Evolutionary conservation across 192 early-diverging fungal species (phyloP), one percentile per base, ranked within the genome.

Genomic region (Linnemannia hyalina): DNA sequence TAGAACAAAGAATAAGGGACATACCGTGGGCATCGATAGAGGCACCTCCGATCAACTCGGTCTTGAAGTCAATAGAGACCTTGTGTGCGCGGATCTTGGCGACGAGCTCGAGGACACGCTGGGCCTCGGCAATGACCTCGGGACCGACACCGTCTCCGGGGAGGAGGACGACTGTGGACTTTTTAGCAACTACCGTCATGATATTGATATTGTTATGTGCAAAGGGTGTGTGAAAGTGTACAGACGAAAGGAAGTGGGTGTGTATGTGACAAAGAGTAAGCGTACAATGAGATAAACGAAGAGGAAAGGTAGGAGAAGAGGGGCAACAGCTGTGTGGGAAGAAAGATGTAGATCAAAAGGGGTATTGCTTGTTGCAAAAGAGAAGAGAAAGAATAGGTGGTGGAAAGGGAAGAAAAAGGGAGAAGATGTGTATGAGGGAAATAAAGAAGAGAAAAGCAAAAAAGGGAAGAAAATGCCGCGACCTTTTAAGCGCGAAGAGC

Each of bases 61-160:
- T 90, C 49, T 91, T 89, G 82, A 98, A 97, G 75, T 90, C 80
- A 79, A 98, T 93, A 71, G 89, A 78, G 80, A 94, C 80, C 47
- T 89, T 91, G 76, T 92, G 88, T 26, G 92, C 86, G 79, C 96
- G 92, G 73, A 92, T 85, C 49, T 90, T 90, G 81, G 92, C 85
- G 63, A 99, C 92, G 22, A 95, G 82, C 75, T 97, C 93, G 81
- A 99, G 94, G 36, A 99, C 94, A 80, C 96, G 96, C 88, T 95
- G 90, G 49, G 97, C 98, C 87, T 99, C 96, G 26, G 92, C 93
- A 71, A 96, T 95, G 57, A 99, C 96, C 87, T 99, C 98, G 42
- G 98, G 98, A 46, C 98, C 98, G 74, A 98, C 94, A 74, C 98
- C 97, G 88, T 99, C 98, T 76, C 98, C 98, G 78, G 96, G 94